A percentile compares a stretch with the other conserved stretches of the same genome.
Conservation (phyloP, 257 asterid species). For the Petunia axillaris region DNA sequence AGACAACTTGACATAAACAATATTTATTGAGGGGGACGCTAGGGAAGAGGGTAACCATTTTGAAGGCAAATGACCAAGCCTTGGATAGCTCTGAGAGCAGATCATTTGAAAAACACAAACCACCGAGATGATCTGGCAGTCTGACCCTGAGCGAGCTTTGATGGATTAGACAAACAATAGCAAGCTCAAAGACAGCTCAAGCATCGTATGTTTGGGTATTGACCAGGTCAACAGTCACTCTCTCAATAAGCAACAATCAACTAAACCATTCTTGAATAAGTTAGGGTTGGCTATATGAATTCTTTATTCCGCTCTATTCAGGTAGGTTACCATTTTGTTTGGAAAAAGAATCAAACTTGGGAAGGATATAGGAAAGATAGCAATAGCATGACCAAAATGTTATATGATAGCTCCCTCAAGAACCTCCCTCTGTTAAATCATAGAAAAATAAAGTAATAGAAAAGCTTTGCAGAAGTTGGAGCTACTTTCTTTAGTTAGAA, state of each 20-base stretch:
- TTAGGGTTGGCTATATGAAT: neutral
- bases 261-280: neutral
- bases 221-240: neutral
- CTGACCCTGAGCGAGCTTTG: neutral
- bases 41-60: conserved; percentile 8
- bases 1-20: neutral
- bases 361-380: neutral
- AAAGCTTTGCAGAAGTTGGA: conserved; percentile 8
- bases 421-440: neutral
- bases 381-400: neutral
- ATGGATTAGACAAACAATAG: neutral
- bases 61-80: neutral
- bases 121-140: conserved; percentile 15
- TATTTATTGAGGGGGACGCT: neutral
- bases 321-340: neutral
- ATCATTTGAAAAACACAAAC: conserved; percentile 8
- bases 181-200: neutral
- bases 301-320: neutral
- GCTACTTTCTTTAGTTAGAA: neutral
- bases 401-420: conserved; percentile 2
- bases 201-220: neutral
- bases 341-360: neutral
- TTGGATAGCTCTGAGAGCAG: neutral
- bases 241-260: neutral
- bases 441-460: neutral